Conservation (phyloP, 345 rosid species). For the Arabis alpina region DNA sequence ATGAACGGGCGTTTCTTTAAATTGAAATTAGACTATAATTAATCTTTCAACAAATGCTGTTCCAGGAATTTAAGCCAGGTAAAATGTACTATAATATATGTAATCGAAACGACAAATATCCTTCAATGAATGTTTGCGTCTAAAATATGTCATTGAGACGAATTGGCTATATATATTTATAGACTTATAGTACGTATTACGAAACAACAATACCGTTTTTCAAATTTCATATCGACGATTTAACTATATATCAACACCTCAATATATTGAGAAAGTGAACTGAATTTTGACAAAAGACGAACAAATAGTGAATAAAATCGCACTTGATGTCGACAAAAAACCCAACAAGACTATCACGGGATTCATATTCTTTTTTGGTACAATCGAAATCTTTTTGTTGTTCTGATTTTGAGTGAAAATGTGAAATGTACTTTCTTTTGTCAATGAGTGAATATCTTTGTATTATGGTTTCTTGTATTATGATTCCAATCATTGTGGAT, state of each 20-base stretch:
- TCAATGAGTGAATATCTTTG: neutral
- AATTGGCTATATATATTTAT: too few species aligned
- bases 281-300: too few species aligned
- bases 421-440: neutral
- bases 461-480: neutral
- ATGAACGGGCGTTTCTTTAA: neutral
- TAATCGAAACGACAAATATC: constrained; percentile 31
- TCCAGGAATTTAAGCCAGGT: constrained; percentile 10
- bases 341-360: constrained; percentile 16
- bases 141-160: neutral
- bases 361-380: constrained; percentile 20
- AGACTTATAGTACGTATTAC: neutral
- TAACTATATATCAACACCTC: too few species aligned
- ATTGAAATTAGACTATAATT: neutral
- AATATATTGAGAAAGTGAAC: too few species aligned
- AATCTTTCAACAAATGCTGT: constrained; percentile 1
- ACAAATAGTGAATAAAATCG: neutral
- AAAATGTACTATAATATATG: neutral
- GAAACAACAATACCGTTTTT: neutral
- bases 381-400: constrained; percentile 4
- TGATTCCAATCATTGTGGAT: neutral
- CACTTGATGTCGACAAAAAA: neutral
- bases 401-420: constrained; percentile 3
- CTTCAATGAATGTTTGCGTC: constrained; percentile 5
- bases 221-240: neutral